Conservation (phyloP, 164 flowering plant genomes). For the Kalanchoe fedtschenkoi region DNA sequence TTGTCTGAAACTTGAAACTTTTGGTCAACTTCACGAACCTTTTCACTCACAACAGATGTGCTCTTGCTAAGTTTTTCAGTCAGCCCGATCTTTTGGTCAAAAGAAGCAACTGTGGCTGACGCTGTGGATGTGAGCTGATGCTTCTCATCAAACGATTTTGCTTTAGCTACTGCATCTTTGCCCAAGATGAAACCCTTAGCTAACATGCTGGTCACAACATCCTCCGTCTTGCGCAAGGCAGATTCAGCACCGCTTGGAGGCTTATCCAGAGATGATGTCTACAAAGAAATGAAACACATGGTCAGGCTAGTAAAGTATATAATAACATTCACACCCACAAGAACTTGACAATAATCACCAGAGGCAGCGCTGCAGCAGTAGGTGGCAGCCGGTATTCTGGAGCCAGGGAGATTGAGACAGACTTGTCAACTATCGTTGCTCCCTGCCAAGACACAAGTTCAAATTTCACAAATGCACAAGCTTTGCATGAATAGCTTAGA, state of each 20-base stretch:
- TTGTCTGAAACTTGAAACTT: conserved; percentile 87
- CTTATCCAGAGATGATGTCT: conserved; percentile 18
- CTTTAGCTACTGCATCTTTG: conserved; percentile 71
- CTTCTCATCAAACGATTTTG: conserved; percentile 79
- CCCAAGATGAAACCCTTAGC: conserved; percentile 83
- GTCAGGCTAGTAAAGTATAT: not conserved
- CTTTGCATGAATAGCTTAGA: too few species aligned
- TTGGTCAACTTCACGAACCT: conserved; percentile 77
- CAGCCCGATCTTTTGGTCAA: conserved; percentile 79
- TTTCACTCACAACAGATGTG: conserved; percentile 60
- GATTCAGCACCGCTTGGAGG: conserved; percentile 42
- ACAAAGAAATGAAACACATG: conserved; percentile 15
- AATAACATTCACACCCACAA: not conserved
- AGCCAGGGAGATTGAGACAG: conserved; percentile 52
- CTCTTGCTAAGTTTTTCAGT: conserved; percentile 71
- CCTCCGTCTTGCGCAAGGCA: conserved; percentile 80
- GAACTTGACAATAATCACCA: conserved; percentile 22
- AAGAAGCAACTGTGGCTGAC: conserved; percentile 62
- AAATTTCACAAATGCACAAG: not conserved
- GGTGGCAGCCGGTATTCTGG: conserved; percentile 69
- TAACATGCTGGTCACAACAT: conserved; percentile 78
- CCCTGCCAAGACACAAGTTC: conserved; percentile 38
- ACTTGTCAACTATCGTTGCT: conserved; percentile 79
- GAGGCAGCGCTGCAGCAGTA: conserved; percentile 25
- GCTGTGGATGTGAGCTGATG: conserved; percentile 77